These are phyloP conservation scores for Copromyces sp. DNA, from an alignment of 495 filamentous ascomycete genomes.

Conservation along the genomic window DNA sequence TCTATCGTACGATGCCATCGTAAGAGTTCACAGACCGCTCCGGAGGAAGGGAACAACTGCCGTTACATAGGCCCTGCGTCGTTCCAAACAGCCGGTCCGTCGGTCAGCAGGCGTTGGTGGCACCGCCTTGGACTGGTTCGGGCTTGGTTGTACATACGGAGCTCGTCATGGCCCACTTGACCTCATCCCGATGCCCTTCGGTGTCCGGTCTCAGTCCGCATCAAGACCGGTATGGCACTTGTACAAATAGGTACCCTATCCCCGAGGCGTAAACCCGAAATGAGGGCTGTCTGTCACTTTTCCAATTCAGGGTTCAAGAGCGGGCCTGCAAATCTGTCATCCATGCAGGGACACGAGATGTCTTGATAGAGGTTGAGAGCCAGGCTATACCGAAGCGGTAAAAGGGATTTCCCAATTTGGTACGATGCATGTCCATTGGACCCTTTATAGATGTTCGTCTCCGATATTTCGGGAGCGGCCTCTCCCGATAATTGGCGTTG, in stretches of 20 bases:
- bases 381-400: not conserved
- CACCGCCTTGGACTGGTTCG: not conserved
- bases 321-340: not conserved
- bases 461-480: not conserved
- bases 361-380: not conserved
- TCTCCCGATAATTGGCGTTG: not conserved
- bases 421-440: not conserved
- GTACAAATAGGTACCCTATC: not conserved
- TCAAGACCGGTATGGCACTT: not conserved
- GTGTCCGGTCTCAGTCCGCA: not conserved
- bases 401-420: not conserved
- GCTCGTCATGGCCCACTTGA: not conserved
- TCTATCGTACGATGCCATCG: not conserved
- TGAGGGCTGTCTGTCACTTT: not conserved
- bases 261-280: not conserved
- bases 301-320: not conserved
- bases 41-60: not conserved
- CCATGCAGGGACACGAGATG: not conserved
- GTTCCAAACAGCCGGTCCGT: not conserved
- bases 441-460: not conserved
- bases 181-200: not conserved
- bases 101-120: not conserved
- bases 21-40: not conserved
- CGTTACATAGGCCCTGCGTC: not conserved
- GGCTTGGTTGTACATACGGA: not conserved